Evolutionary conservation across 148 eudicot species (phyloP), one percentile per base, ranked within the genome.

Genomic region (Diospyros kaki): DNA sequence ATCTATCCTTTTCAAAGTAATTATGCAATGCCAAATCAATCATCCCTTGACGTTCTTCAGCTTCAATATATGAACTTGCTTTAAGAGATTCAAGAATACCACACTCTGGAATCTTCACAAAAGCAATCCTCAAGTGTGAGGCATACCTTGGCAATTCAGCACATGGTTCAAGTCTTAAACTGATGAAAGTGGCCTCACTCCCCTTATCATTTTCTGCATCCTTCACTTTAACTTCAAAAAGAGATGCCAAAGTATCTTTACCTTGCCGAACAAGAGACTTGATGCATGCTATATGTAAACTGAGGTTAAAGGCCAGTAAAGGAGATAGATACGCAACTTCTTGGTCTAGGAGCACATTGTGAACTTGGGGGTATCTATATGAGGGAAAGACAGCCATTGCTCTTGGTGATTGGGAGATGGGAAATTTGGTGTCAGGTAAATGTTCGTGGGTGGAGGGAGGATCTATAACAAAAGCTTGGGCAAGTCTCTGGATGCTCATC

Each of bases 81-180:
- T 80, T 89, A 44, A 94, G 92, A 71, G 93, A 83, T 75, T 90
- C 97, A 78, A 94, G 88, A 73, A 79, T 83, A 73, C 93, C 93
- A 75, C 93, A 90, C 81, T 94, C 90, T 2, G 98, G 98, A 79
- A 94, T 85, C 85, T 90, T 92, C 66, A 94, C 93, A 83, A 92
- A 90, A 50, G 98, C 86, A 65, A 87, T 83, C 84, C 97, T 89
- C 74, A 94, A 76, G 80, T 92, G 97, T 66, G 98, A 94, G 63
- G 98, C 97, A 68, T 87, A 90, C 69, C 87, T 85, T 42, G 96
- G 96, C 74, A 81, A 78, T 83, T 83, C 82, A 69, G 74, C 66
- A 81, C 78, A 90, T 86, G 98, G 86, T 80, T 94, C 80, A 79
- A 94, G 72, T 73, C 79, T 64, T 78, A 94, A 17, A 75, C 65